Conservation (phyloP, 78 protist species). For the Dictyostelium brefeldianum region DNA sequence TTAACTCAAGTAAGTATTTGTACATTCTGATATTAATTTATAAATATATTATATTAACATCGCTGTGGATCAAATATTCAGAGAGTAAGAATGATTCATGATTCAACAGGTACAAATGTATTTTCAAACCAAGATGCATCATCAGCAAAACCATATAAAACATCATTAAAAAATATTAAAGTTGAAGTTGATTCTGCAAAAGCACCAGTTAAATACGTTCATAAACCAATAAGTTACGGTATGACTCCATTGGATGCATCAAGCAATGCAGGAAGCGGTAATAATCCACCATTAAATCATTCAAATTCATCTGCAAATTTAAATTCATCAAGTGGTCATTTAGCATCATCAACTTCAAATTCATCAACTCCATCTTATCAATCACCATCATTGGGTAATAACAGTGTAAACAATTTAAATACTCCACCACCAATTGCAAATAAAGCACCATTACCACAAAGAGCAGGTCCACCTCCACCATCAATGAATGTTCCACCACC, state of each 20-base stretch:
- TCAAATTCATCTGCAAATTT: conserved; percentile 29
- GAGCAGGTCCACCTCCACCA: conserved; percentile 28
- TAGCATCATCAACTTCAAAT: conserved; percentile 21
- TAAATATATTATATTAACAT: not conserved
- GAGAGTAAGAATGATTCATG: conserved; percentile 69
- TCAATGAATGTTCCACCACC: not conserved
- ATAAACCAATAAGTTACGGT: conserved; percentile 42
- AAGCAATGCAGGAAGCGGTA: not conserved
- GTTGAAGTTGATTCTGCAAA: conserved; percentile 22
- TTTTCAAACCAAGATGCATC: conserved; percentile 1
- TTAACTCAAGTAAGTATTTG: conserved; percentile 38
- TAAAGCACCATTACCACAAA: conserved; percentile 6
- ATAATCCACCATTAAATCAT: conserved; percentile 9
- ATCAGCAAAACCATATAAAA: conserved; percentile 26
- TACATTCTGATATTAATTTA: not conserved
- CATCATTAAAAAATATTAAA: conserved; percentile 24
- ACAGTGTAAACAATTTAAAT: not conserved
- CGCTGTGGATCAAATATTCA: not conserved
- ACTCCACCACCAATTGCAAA: conserved; percentile 21
- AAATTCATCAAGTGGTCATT: conserved; percentile 1
- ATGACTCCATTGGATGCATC: not conserved
- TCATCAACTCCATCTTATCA: conserved; percentile 20
- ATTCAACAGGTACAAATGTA: conserved; percentile 55
- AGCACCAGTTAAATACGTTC: conserved; percentile 49
- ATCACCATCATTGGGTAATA: not conserved